phyloP scores from a whole-genome alignment of 129 eudicot genomes.

The Smallanthus sonchifolius region DNA sequence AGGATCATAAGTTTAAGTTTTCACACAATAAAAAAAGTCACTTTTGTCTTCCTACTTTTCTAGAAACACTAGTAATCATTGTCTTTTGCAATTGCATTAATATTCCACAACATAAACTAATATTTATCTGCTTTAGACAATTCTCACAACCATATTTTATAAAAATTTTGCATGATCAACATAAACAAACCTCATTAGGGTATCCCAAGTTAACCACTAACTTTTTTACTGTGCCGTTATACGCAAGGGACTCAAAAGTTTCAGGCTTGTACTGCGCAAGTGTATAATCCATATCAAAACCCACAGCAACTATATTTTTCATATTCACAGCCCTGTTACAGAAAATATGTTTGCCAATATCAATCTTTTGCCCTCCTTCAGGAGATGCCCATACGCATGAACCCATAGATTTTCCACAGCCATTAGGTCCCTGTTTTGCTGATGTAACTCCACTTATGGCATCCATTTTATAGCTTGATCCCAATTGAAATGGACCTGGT shows the following conservation, averaged over 20 bases:
- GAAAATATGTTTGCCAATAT: constrained; percentile 71
- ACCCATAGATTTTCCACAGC: constrained; percentile 29
- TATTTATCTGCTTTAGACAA: not conserved
- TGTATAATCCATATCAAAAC: constrained; percentile 95
- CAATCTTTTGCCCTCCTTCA: constrained; percentile 56
- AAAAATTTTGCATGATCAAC: constrained; percentile 8
- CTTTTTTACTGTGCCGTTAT: constrained; percentile 94
- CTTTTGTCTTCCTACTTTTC: not conserved
- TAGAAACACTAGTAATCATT: constrained; percentile 3
- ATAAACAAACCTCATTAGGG: constrained; percentile 77
- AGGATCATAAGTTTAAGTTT: not conserved
- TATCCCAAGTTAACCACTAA: constrained; percentile 84
- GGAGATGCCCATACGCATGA: constrained; percentile 76
- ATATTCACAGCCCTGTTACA: constrained; percentile 89
- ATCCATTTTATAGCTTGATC: constrained; percentile 43
- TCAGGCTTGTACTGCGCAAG: constrained; percentile 96
- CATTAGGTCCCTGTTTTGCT: constrained; percentile 26
- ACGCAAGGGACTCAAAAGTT: constrained; percentile 97
- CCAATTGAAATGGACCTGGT: constrained; percentile 46
- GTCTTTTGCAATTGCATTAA: constrained; percentile 1
- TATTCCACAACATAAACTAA: not conserved
- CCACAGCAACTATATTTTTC: constrained; percentile 84
- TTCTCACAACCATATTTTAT: constrained; percentile 11
- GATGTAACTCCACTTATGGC: constrained; percentile 20
- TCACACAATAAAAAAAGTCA: not conserved